phyloP scores from a whole-genome alignment of 192 early-diverging fungal species.

The Rhizoclosmatium sp. region DNA sequence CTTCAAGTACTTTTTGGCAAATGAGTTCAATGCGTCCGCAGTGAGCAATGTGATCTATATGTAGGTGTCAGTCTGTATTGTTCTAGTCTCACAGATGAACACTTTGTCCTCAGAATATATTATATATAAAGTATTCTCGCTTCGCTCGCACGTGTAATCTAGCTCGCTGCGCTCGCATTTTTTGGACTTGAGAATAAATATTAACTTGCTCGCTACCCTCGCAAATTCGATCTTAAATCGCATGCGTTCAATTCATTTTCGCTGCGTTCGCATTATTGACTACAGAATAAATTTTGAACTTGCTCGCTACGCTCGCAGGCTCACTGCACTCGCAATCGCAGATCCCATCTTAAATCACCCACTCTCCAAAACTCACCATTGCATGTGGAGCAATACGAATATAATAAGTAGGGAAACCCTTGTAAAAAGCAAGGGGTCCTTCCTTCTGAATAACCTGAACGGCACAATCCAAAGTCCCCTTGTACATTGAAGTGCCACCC shows the following conservation, averaged over 20 bases:
- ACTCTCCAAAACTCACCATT: slow-evolving; percentile 54
- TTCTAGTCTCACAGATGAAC: no score
- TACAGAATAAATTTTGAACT: not conserved
- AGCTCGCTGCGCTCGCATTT: not conserved
- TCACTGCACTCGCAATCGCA: no score
- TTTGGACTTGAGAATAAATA: not conserved
- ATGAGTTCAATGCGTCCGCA: slow-evolving; percentile 48
- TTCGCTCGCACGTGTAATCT: no score
- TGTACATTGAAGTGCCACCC: slow-evolving; percentile 53
- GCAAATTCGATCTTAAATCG: no score
- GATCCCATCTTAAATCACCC: no score
- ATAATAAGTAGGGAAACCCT: slow-evolving; percentile 63
- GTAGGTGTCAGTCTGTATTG: not conserved
- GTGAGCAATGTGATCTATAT: slow-evolving; percentile 37
- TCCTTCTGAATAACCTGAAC: slow-evolving; percentile 54
- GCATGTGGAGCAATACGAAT: slow-evolving; percentile 64
- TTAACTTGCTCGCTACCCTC: no score
- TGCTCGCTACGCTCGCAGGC: no score
- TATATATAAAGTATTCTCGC: no score
- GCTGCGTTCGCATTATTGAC: not conserved
- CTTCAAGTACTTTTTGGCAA: slow-evolving; percentile 29
- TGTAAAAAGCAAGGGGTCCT: slow-evolving; percentile 60
- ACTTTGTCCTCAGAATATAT: no score
- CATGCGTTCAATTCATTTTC: no score
- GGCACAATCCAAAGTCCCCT: slow-evolving; percentile 59